A percentile compares a stretch with the other conserved stretches of the same genome.
Conservation (phyloP, 176 grass and related monocot species). For the Avena eriantha region DNA sequence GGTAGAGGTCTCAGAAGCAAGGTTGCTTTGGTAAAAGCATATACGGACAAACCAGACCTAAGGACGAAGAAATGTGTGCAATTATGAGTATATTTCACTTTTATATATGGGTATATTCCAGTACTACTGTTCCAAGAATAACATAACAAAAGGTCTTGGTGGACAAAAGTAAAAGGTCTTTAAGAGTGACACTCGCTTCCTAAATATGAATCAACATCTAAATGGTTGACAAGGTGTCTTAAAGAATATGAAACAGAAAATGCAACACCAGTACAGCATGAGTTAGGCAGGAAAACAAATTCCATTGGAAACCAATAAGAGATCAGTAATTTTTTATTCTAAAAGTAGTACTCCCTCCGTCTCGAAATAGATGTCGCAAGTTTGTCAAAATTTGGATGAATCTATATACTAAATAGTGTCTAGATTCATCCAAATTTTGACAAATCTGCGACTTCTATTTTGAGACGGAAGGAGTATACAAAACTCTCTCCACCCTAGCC, state of each 20-base stretch:
- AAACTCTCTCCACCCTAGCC: neutral
- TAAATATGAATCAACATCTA: neutral
- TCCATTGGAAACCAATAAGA: too few relatives aligned
- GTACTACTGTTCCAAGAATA: neutral
- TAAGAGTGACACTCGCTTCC: neutral
- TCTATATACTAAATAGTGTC: too few relatives aligned
- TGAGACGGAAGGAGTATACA: too few relatives aligned
- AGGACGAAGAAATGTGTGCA: neutral
- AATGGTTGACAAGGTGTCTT: neutral
- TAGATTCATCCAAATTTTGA: too few relatives aligned
- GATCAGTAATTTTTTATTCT: too few relatives aligned
- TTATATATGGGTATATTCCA: neutral
- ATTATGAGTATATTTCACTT: neutral
- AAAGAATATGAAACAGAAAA: too few relatives aligned
- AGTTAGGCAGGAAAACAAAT: too few relatives aligned
- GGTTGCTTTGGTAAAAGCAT: slow-evolving; percentile 11
- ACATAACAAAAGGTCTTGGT: neutral
- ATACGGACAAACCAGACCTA: neutral
- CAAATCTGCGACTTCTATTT: too few relatives aligned
- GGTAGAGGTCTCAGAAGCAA: slow-evolving; percentile 13
- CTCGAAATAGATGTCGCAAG: too few relatives aligned
- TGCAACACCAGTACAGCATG: too few relatives aligned
- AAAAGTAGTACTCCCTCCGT: too few relatives aligned
- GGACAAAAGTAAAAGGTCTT: neutral
- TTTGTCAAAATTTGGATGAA: too few relatives aligned